Base-by-base conservation (phyloP, 2,329 filamentous ascomycete genomes). In the Geosmithia putterillii region DNA sequence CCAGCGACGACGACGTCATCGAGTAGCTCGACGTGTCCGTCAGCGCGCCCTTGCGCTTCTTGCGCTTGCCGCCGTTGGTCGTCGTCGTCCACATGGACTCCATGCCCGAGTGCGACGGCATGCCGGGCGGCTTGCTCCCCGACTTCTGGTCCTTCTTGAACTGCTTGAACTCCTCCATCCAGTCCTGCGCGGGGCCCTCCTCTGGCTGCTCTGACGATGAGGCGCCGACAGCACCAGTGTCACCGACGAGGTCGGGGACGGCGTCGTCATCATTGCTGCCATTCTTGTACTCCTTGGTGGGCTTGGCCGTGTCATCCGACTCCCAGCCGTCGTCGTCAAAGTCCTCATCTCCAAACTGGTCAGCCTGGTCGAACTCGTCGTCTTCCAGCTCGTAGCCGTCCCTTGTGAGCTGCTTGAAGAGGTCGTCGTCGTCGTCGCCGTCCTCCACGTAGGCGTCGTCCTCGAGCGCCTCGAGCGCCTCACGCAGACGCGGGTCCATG, bases 31-130 rank as follows among this genome's bases (percentile, higher is more conserved):
- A 92, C 1, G 85, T 83, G 50, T 84, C 86, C 3, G 90, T 96
- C 60, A 94, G 66, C 2, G 92, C 90, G 39, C 89, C 90, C 70
- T 95, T 96, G 57, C 90, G 80, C 76, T 95, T 95, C 80, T 96
- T 96, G 48, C 74, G 76, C 42, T 86, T 79, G 12, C 87, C 87
- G 32, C 85, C 86, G 48, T 81, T 83, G 1, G 85, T 82, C 2
- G 83, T 88, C 1, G 83, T 80, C 2, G 83, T 88, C 66, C 83
- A 75, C 51, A 82, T 69, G 6, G 83, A 84, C 54, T 84, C 79
- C 40, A 82, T 55, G 49, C 83, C 82, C 3, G 79, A 81, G 15
- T 73, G 73, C 22, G 60, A 56, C n/a, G 60, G 55, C 1, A 70
- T 2, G 46, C 52, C 14, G 66, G 66, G 59, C 58, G 20, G 54